Base-by-base conservation (phyloP, 2,329 filamentous ascomycete species). In the Zymoseptoria ardabiliae region DNA sequence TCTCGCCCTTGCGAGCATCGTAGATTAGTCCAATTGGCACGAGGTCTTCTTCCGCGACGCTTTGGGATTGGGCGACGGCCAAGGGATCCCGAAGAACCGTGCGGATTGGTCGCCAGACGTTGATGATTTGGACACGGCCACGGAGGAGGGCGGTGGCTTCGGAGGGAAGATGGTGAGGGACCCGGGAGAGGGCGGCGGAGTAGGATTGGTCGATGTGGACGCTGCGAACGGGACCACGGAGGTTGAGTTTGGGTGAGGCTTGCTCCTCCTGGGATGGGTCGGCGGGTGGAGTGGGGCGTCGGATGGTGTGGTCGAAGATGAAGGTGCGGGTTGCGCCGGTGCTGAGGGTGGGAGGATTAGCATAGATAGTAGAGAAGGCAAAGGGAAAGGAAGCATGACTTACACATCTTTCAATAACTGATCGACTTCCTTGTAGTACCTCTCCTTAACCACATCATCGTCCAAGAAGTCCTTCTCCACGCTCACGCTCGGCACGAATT, bases 21-120 rank as follows among this genome's bases (percentile, higher is more conserved):
- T 93, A 94, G 21, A 88, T 78, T 68, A 91, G 87, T 72, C 92
- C 84, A 10, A 93, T 82, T 4, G 83, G 80, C 0, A 92, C 79
- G 8, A 94, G 76, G 65, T 92, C 88, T 0, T 78, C 76, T 55
- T 88, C 79, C 0, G 75, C 69, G 3, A 86, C 82, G 0, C 78
- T 81, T 1, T 76, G 74, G n/a, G 79, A 79, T 11, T 84, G 80
- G 0, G 84, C 83, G 54, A 85, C 79, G 0, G 79, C 81, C 2
- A 87, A 74, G 1, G 85, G 84, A 22, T 76, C 78, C 0, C 77
- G 76, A 57, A 82, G 79, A 0, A 85, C 80, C 1, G 80, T 78
- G 23, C 62, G 67, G 61, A 69, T 65, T 10, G 65, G 66, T 1
- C 63, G 67, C 67, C 66, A 69, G 41, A 68, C 65, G 62, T 83